These are phyloP conservation scores for Corinectria fuckeliana DNA, from an alignment of 2,329 filamentous ascomycete genomes.

Conservation along the genomic window DNA sequence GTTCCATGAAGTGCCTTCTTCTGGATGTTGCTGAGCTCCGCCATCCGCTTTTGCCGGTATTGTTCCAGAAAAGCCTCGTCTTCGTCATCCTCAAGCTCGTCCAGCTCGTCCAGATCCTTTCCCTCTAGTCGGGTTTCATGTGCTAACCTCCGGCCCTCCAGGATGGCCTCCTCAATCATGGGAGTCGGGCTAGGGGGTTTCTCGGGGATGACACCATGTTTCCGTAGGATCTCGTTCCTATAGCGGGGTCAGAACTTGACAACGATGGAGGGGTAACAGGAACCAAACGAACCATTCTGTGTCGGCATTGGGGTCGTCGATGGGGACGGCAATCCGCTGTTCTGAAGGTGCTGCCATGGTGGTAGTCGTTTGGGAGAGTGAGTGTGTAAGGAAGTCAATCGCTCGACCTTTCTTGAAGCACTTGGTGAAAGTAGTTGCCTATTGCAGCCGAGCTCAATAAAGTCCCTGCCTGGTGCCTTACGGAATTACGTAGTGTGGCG, in stretches of 20 bases:
- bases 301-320: slow-evolving; percentile 95
- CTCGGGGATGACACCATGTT: slow-evolving; percentile 96
- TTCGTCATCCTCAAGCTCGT: slow-evolving; percentile 93
- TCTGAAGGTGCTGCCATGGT: slow-evolving; percentile 68
- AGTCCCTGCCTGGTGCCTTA: slow-evolving; percentile 24
- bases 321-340: slow-evolving; percentile 77
- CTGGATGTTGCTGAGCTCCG: slow-evolving; percentile 77
- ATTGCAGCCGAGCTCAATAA: slow-evolving; percentile 13
- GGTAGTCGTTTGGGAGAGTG: background rate
- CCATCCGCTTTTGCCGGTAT: slow-evolving; percentile 87
- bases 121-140: slow-evolving; percentile 93
- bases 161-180: slow-evolving; percentile 92
- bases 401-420: background rate
- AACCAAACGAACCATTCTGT: slow-evolving; percentile 82
- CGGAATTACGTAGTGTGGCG: slow-evolving; percentile 15
- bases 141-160: slow-evolving; percentile 81
- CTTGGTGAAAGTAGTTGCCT: slow-evolving; percentile 7
- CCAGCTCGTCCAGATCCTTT: slow-evolving; percentile 92
- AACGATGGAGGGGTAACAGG: slow-evolving; percentile 35
- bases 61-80: slow-evolving; percentile 89
- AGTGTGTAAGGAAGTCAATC: background rate
- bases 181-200: slow-evolving; percentile 95
- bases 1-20: slow-evolving; percentile 83
- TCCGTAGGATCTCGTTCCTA: slow-evolving; percentile 98
- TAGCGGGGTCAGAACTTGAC: slow-evolving; percentile 36